A percentile compares a stretch with the other conserved stretches of the same genome.
Evolutionary conservation across 2,329 filamentous ascomycete species (phyloP).

Genomic region (Trichoderma sp.): DNA sequence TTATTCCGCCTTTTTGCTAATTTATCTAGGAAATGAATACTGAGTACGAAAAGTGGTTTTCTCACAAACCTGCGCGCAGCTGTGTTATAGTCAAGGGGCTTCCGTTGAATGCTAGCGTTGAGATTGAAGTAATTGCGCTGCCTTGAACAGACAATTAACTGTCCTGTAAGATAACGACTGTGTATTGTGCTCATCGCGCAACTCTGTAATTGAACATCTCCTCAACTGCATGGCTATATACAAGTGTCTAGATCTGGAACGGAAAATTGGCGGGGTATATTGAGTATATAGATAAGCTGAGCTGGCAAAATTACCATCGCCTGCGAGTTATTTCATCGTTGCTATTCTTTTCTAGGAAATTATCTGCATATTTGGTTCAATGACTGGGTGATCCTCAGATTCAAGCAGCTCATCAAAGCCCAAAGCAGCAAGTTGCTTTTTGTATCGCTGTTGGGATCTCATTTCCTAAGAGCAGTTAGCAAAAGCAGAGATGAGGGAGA

Average conservation of each 20-base stretch:
- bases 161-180: no score
- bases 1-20: no score
- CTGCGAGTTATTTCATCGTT: background rate
- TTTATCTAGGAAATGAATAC: no score
- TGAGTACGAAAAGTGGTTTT: no score
- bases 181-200: background rate
- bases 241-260: background rate
- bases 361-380: background rate
- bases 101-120: no score
- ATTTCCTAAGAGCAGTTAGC: background rate
- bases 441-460: constrained; percentile 1
- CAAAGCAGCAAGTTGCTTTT: constrained; percentile 10
- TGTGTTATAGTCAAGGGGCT: no score
- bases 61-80: no score
- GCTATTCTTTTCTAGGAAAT: background rate
- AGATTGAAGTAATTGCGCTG: no score
- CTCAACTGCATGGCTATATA: background rate
- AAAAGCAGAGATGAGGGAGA: no score
- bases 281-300: background rate
- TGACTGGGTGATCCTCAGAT: background rate
- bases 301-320: background rate
- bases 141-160: no score
- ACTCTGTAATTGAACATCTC: background rate
- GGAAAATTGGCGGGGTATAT: background rate
- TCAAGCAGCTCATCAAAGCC: background rate